Base-by-base conservation (phyloP, 225 moss, liverwort and hornwort species). In the Rhytidiadelphus loreus region DNA sequence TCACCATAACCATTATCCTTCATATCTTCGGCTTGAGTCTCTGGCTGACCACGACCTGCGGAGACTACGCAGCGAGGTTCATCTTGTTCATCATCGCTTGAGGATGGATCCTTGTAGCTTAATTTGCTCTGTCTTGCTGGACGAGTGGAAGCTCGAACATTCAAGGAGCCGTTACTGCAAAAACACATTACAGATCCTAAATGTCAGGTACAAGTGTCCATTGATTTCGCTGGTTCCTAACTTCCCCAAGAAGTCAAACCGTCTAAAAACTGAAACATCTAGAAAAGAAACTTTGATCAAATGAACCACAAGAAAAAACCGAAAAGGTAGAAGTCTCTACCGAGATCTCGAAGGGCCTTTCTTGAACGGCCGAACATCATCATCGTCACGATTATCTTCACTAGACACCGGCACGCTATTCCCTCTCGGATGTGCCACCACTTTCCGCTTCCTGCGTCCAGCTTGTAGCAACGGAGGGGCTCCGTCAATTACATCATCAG, bases 381-480 rank as follows among this genome's bases (percentile, higher is more conserved):
- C 83, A 43, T 81, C 76, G 55, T 86, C 89, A 71, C 77, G 88
- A 46, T 80, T 41, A 50, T 85, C 90, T 21, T 88, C 91, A 88
- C 74, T 90, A 19, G 81, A 82, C 77, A 69, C 70, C 28, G 80
- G 62, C 71, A 90, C 64, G 84, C 89, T 86, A 59, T 88, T 90
- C 62, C 88, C 83, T 59, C 96, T 88, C 52, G 91, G 95, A 59
- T 93, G 92, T 23, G 95, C 92, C 69, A 88, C 92, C 77, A 93
- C 92, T 94, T 95, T 98, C 90, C 95, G 92, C 91, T 95, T 97
- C 92, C 94, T 96, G 52, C 93, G 90, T 82, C 94, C 90, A 66
- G 91, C 91, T 92, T 94, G 90, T 11, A 92, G 88, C 89, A 87
- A 84, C 66, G 91, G 89, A 87, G 93, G 91, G 17, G 93, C 92